phyloP scores from a whole-genome alignment of 2,329 filamentous ascomycete species.

The Amphichorda felina region DNA sequence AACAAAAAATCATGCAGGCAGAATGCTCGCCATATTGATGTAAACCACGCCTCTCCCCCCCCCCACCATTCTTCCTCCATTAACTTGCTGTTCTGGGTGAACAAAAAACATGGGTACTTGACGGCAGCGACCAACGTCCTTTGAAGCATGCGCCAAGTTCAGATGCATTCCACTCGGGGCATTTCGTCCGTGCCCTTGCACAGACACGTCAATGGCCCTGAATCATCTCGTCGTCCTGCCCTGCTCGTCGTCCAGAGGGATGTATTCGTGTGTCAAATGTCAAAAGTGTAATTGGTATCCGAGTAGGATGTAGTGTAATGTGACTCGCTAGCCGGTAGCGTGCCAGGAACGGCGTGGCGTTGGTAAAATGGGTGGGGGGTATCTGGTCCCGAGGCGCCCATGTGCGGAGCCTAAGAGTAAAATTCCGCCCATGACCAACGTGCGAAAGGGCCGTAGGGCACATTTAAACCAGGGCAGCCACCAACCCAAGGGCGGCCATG shows the following conservation, averaged over 20 bases:
- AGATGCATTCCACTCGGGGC: too few species aligned
- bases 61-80: slow-evolving; percentile 4
- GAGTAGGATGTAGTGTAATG: background rate
- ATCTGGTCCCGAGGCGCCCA: slow-evolving; percentile 6
- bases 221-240: background rate
- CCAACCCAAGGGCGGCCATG: slow-evolving; percentile 35
- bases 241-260: background rate
- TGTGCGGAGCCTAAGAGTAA: background rate
- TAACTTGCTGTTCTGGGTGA: slow-evolving; percentile 1
- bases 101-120: slow-evolving; percentile 3
- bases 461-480: slow-evolving; percentile 41
- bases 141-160: too few species aligned
- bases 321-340: background rate
- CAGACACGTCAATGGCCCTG: too few species aligned
- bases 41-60: background rate
- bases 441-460: too few species aligned
- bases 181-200: too few species aligned
- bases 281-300: background rate
- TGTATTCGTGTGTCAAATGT: background rate
- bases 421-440: too few species aligned
- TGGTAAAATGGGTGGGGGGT: slow-evolving; percentile 6
- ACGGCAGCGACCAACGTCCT: too few species aligned
- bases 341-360: slow-evolving; percentile 5
- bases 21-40: background rate
- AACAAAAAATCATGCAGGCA: slow-evolving; percentile 7